A percentile compares a stretch with the other conserved stretches of the same genome.
These are phyloP conservation scores for Coniochaeta sp. DNA, from an alignment of 2,329 filamentous ascomycete species.

Conservation along the genomic window DNA sequence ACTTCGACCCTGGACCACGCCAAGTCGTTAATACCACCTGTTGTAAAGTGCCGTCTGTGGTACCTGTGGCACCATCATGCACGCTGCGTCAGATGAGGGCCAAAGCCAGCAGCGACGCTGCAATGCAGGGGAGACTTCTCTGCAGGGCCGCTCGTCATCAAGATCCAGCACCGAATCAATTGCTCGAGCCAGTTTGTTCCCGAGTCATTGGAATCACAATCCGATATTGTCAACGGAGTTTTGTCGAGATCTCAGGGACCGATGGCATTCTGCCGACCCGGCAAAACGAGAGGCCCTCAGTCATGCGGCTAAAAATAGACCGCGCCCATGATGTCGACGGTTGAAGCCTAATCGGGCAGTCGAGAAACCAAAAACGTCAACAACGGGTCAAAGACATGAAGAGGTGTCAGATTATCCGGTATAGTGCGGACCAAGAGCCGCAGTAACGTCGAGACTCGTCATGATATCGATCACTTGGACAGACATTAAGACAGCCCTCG, in stretches of 20 bases:
- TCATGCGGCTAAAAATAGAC: slow-evolving; percentile 8
- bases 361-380: background rate
- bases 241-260: background rate
- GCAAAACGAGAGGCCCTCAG: slow-evolving; percentile 7
- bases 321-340: background rate
- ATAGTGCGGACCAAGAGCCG: slow-evolving; percentile 5
- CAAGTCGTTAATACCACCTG: background rate
- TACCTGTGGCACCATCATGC: background rate
- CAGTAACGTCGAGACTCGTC: background rate
- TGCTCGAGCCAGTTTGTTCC: background rate
- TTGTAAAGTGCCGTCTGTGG: background rate
- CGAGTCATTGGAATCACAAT: background rate
- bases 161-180: background rate
- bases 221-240: background rate
- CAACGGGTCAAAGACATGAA: background rate
- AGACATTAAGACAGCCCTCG: background rate
- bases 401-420: slow-evolving; percentile 6
- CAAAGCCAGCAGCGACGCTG: background rate
- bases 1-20: background rate
- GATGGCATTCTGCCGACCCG: slow-evolving; percentile 11
- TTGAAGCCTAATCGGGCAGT: background rate
- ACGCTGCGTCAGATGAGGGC: background rate
- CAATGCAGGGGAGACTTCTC: background rate
- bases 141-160: background rate
- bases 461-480: background rate